Conservation (phyloP, 2,329 filamentous ascomycete genomes). For the Dactylellina parvicollis region DNA sequence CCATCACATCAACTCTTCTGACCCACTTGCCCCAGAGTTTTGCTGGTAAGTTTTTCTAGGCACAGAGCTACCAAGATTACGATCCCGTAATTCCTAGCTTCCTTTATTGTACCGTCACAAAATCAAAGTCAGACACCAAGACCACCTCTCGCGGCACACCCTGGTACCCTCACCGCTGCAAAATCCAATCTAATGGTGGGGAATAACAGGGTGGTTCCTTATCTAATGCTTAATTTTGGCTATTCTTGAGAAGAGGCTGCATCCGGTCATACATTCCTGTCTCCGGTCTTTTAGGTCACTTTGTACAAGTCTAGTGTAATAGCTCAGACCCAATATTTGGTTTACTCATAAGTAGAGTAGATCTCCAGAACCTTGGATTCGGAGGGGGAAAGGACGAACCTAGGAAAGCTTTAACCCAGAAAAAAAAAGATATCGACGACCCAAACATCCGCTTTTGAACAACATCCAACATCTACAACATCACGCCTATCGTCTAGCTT, state of each 20-base stretch:
- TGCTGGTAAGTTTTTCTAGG: constrained; percentile 31
- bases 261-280: constrained; percentile 51
- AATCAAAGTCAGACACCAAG: constrained; percentile 53
- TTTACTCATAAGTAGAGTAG: constrained; percentile 52
- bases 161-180: constrained; percentile 30
- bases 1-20: constrained; percentile 13
- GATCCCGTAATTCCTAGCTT: constrained; percentile 54
- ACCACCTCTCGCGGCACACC: constrained; percentile 47
- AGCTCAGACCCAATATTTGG: constrained; percentile 38
- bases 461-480: constrained; percentile 44
- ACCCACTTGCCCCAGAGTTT: constrained; percentile 48
- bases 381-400: constrained; percentile 33
- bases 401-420: constrained; percentile 32
- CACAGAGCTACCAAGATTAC: constrained; percentile 31
- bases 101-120: constrained; percentile 46
- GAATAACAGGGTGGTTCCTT: constrained; percentile 53
- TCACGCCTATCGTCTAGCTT: constrained; percentile 20
- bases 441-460: constrained; percentile 51
- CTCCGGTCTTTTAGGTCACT: constrained; percentile 36
- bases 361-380: constrained; percentile 52
- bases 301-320: constrained; percentile 29
- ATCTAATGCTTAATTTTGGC: constrained; percentile 54
- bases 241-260: constrained; percentile 51
- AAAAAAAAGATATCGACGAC: constrained; percentile 27
- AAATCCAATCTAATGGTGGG: constrained; percentile 47